These are phyloP conservation scores for Colletotrichum sansevieriae DNA, from an alignment of 2,329 filamentous ascomycete species.

Conservation along the genomic window DNA sequence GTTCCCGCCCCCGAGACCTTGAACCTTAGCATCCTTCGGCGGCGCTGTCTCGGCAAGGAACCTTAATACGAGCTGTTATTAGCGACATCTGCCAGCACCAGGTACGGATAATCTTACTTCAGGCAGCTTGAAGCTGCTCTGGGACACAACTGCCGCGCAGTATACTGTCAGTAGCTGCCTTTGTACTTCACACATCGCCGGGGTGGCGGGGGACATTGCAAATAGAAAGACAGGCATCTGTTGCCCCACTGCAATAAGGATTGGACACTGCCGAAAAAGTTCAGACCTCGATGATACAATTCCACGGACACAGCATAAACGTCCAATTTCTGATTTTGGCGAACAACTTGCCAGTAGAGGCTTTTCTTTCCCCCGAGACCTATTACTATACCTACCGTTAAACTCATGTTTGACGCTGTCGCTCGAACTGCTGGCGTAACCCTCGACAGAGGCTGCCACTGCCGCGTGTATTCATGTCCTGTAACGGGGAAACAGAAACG, in stretches of 20 bases:
- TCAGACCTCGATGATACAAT: slow-evolving; percentile 26
- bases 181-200: not conserved
- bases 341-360: not conserved
- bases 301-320: slow-evolving; percentile 30
- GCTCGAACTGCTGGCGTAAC: not conserved
- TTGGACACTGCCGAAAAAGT: slow-evolving; percentile 17
- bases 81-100: slow-evolving; percentile 9
- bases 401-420: slow-evolving; percentile 9
- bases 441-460: not conserved
- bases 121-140: slow-evolving; percentile 9
- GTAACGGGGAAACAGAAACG: slow-evolving; percentile 24
- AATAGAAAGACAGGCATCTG: not conserved
- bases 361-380: not conserved
- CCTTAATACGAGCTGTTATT: slow-evolving; percentile 1
- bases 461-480: slow-evolving; percentile 9
- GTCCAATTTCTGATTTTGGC: slow-evolving; percentile 8
- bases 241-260: slow-evolving; percentile 15
- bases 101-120: slow-evolving; percentile 12
- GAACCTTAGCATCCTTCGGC: not conserved
- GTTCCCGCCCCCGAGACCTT: slow-evolving; percentile 11
- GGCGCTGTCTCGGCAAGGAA: slow-evolving; percentile 19
- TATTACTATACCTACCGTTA: slow-evolving; percentile 30
- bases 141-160: not conserved
- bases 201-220: not conserved
- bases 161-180: no score